Evolutionary conservation across 2,329 filamentous ascomycete genomes (phyloP).

Genomic region (Claviceps humidiphila): DNA sequence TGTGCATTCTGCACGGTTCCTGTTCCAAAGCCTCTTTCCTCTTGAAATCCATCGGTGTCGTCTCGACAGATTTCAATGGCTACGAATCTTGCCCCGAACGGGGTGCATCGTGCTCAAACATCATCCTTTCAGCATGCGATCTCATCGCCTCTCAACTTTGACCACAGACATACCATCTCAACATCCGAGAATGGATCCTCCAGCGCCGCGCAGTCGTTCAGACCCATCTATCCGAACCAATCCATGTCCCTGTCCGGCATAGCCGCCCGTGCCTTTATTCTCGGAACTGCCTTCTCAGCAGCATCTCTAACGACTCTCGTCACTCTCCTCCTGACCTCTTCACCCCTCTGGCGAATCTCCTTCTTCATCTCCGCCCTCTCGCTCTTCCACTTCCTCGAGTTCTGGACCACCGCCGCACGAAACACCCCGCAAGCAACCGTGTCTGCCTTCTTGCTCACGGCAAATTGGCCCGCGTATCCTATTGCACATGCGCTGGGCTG

Average conservation of each 20-base stretch:
- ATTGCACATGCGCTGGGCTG: slow-evolving; percentile 67
- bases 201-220: background rate
- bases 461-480: slow-evolving; percentile 75
- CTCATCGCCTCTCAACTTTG: background rate
- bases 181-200: background rate
- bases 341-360: slow-evolving; percentile 46
- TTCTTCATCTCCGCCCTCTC: slow-evolving; percentile 59
- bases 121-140: background rate
- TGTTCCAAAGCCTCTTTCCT: too few species aligned
- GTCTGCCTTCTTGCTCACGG: slow-evolving; percentile 67
- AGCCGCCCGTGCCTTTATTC: slow-evolving; percentile 41
- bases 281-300: slow-evolving; percentile 32
- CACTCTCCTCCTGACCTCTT: slow-evolving; percentile 24
- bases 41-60: too few species aligned
- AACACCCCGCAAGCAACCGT: slow-evolving; percentile 64
- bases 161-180: slow-evolving; percentile 1
- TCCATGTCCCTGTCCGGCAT: slow-evolving; percentile 47
- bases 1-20: background rate
- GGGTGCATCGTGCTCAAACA: background rate
- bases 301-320: slow-evolving; percentile 17
- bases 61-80: background rate
- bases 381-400: slow-evolving; percentile 92
- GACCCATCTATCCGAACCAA: slow-evolving; percentile 27
- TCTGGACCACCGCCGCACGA: slow-evolving; percentile 73
- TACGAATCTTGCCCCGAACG: background rate